These are phyloP conservation scores for Exobasidium cylindrosporum DNA, from an alignment of 1,284 basidiomycete species.

Conservation along the genomic window DNA sequence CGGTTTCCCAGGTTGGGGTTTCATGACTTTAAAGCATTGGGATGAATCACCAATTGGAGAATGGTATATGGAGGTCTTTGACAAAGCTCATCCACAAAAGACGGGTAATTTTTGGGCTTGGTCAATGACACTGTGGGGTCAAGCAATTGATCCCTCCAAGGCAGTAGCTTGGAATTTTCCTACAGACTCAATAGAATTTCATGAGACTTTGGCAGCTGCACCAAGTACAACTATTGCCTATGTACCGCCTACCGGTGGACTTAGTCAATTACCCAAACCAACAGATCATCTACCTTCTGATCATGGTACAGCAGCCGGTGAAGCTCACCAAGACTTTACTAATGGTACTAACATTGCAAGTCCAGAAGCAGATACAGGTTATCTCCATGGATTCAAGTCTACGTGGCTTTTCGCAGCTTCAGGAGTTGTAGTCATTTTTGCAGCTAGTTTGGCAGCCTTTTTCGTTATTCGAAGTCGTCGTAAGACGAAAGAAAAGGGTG, in stretches of 20 bases:
- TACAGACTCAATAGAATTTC: conserved; percentile 38
- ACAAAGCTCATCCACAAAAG: conserved; percentile 64
- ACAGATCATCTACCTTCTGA: conserved; percentile 82
- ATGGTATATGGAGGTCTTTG: conserved; percentile 77
- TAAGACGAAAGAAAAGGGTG: conserved; percentile 54
- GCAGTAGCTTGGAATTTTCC: conserved; percentile 58
- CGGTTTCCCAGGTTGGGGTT: conserved; percentile 90
- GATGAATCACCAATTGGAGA: conserved; percentile 87
- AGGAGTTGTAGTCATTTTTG: conserved; percentile 69
- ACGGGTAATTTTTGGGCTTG: conserved; percentile 81
- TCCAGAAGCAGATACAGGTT: conserved; percentile 70
- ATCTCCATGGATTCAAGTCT: conserved; percentile 76
- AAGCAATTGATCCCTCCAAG: conserved; percentile 70
- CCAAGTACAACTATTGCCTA: conserved; percentile 33
- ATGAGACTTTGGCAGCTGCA: conserved; percentile 62
- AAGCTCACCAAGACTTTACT: conserved; percentile 54
- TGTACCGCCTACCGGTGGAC: conserved; percentile 31
- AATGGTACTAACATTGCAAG: conserved; percentile 46
- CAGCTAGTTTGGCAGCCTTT: conserved; percentile 64
- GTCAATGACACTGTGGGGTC: conserved; percentile 91
- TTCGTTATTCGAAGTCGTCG: conserved; percentile 64
- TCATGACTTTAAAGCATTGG: conserved; percentile 99
- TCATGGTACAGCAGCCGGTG: conserved; percentile 62
- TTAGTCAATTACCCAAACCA: conserved; percentile 65
- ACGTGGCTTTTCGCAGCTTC: conserved; percentile 81